Conservation (phyloP, 495 filamentous ascomycete species). For the Annulohypoxylon maeteangense region DNA sequence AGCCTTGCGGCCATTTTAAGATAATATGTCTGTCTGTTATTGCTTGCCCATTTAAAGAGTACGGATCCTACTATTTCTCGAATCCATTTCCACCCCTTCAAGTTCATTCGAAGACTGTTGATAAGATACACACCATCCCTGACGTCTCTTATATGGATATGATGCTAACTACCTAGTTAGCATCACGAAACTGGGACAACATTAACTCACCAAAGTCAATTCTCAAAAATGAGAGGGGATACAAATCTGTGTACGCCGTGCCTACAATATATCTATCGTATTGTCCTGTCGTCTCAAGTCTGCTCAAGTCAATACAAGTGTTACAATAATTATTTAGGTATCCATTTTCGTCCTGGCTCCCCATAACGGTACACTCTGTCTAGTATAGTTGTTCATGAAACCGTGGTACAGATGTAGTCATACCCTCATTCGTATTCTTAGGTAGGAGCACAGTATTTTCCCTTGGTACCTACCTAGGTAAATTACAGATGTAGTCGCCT, state of each 20-base stretch:
- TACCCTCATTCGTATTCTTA: conserved; percentile 15
- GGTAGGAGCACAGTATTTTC: conserved; percentile 14
- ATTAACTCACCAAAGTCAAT: background rate
- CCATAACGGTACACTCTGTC: background rate
- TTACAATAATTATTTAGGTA: conserved; percentile 5
- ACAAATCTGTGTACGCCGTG: background rate
- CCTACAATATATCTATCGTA: background rate
- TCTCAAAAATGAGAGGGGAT: background rate
- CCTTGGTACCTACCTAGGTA: no score
- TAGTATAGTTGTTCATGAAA: conserved; percentile 29
- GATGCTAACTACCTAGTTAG: conserved; percentile 5
- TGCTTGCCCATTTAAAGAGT: conserved; percentile 18
- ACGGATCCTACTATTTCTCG: conserved; percentile 3
- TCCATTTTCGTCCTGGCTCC: conserved; percentile 3
- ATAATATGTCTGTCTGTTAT: conserved; percentile 23
- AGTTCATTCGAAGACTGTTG: conserved; percentile 2
- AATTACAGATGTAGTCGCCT: conserved; percentile 3
- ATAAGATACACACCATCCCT: background rate
- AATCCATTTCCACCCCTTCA: background rate
- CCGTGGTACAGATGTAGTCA: conserved; percentile 29
- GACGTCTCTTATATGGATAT: background rate
- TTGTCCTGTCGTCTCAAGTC: no score
- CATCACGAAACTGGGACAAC: background rate
- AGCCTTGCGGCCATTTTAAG: conserved; percentile 33
- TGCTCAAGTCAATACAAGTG: background rate